Base-by-base conservation (phyloP, 2,329 filamentous ascomycete genomes). In the Pestalotiopsis sp. region DNA sequence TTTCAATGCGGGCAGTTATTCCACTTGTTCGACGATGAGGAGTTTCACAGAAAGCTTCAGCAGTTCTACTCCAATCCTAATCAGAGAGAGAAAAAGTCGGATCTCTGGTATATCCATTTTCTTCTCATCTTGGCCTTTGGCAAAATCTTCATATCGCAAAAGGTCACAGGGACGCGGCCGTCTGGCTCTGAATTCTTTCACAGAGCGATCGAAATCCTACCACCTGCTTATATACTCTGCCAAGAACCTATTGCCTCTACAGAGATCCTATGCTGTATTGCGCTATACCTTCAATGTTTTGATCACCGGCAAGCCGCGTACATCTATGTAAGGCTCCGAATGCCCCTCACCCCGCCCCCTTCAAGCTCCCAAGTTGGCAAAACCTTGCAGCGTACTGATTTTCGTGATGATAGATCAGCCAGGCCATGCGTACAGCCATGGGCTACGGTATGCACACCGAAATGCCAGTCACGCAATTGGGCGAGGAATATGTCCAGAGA, bases 1-100 rank as follows among this genome's bases (percentile, higher is more conserved):
- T 89, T 88, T 58, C 85, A 87, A 69, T 86, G 85, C 67, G 82
- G 83, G 3, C 86, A 87, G 38, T 73, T 88, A 2, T 86, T 87
- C 27, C 85, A 87, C 63, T 76, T 89, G 2, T 87, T 88, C 58
- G 85, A 89, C 27, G 86, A 88, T 63, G 79, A 82, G 12, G 79
- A 78, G 0, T 89, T 88, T 68, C 86, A 86, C 81, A 72, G 71
- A 4, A 77, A 79, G 4, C 74, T 85, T 9, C 76, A 80, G 49
- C 72, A 75, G 2, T 85, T 85, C 70, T 81, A 85, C 68, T 75
- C 79, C 1, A 75, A 78, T 23, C 73, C 75, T 2, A 76, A 75
- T 56, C 20, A 45, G 12, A 25, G 11, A 31, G 41, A 20, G n/a
- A 64, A 6, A 4, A 45, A 45, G 23, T 23, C 38, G 4, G 76